phyloP scores from a whole-genome alignment of 108 stramenopile genomes.

The Nitzschia inconspicua region DNA sequence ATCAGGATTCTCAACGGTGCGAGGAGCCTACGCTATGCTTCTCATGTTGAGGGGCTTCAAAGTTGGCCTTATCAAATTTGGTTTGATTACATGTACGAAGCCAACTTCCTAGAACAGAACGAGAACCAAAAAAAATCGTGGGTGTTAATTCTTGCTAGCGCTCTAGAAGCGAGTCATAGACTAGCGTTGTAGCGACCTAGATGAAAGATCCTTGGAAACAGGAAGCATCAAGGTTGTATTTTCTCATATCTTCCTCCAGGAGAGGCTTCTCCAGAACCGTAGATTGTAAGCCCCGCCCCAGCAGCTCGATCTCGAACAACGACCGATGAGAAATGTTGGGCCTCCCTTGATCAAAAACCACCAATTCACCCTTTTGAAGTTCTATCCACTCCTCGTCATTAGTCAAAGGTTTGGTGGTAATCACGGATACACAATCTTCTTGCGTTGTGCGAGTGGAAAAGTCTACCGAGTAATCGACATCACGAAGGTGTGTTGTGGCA shows the following conservation, averaged over 20 bases:
- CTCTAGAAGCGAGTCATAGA: too few species aligned
- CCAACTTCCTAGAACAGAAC: too few species aligned
- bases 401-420: conserved; percentile 87
- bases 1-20: conserved; percentile 73
- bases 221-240: conserved; percentile 29
- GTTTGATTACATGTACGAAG: conserved; percentile 80
- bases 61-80: conserved; percentile 87
- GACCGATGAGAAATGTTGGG: conserved; percentile 36
- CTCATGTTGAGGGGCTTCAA: conserved; percentile 83
- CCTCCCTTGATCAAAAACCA: conserved; percentile 71
- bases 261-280: conserved; percentile 13
- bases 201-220: conserved; percentile 37
- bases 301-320: conserved; percentile 45
- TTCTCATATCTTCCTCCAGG: conserved; percentile 40
- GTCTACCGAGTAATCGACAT: conserved; percentile 56
- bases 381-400: conserved; percentile 73
- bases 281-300: conserved; percentile 50
- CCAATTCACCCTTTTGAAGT: conserved; percentile 64
- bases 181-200: too few species aligned
- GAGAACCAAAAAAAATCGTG: too few species aligned
- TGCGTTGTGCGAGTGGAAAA: conserved; percentile 54
- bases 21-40: conserved; percentile 88
- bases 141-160: too few species aligned
- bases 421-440: conserved; percentile 82
- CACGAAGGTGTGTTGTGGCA: conserved; percentile 38